These are phyloP conservation scores for Pythium monospermum DNA, from an alignment of 352 stramenopile species.

Conservation along the genomic window DNA sequence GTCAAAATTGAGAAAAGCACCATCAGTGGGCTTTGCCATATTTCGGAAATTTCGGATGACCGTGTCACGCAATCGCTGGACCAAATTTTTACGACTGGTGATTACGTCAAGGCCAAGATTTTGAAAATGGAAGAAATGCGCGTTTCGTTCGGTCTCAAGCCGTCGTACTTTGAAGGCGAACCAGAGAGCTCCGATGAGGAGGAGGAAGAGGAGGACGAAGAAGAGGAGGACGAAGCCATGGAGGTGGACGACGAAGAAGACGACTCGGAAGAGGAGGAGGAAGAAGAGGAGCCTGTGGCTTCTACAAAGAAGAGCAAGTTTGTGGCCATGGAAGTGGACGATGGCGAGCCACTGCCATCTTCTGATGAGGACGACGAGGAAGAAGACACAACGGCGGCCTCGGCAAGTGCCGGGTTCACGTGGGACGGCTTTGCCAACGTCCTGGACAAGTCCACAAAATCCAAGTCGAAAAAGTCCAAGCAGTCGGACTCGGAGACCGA, in stretches of 20 bases:
- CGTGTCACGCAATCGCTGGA: conserved; percentile 91
- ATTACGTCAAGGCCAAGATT: conserved; percentile 97
- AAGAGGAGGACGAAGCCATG: conserved; percentile 36
- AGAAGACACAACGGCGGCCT: conserved; percentile 15
- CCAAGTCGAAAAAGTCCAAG: conserved; percentile 37
- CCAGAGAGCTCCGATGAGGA: conserved; percentile 86
- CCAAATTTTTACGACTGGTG: conserved; percentile 91
- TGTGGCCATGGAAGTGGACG: conserved; percentile 34
- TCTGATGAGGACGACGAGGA: conserved; percentile 61
- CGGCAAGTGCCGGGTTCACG: conserved; percentile 66
- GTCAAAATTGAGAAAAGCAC: conserved; percentile 94
- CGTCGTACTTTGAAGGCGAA: conserved; percentile 94
- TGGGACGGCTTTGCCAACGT: conserved; percentile 85
- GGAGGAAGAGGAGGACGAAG: conserved; percentile 67
- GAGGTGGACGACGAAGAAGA: conserved; percentile 34
- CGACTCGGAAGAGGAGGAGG: conserved; percentile 41
- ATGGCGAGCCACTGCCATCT: conserved; percentile 42
- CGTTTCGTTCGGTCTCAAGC: conserved; percentile 95
- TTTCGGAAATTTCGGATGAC: conserved; percentile 94
- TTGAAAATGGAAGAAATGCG: conserved; percentile 91
- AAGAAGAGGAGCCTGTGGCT: conserved; percentile 32
- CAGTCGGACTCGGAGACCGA: conserved; percentile 51
- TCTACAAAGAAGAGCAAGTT: conserved; percentile 21
- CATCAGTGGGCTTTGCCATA: conserved; percentile 93
- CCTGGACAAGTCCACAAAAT: conserved; percentile 36